These are phyloP conservation scores for Phytophthora sp. DNA, from an alignment of 352 stramenopile genomes.

Conservation along the genomic window DNA sequence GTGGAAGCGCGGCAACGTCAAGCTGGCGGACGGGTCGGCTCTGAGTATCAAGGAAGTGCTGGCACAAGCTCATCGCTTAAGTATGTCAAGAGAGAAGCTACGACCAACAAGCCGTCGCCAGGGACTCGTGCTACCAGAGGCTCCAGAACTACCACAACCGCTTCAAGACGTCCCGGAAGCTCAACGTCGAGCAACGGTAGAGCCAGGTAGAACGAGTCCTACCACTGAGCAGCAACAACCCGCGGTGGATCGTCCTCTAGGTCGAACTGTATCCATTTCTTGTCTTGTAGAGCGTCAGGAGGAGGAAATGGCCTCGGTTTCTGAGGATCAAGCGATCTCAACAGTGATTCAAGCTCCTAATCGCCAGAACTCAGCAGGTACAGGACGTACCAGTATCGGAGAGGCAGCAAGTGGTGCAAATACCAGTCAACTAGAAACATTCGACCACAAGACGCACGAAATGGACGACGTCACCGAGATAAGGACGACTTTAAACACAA, in stretches of 20 bases:
- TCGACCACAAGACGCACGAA: neutral
- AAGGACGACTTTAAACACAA: neutral
- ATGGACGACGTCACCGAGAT: neutral
- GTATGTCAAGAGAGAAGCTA: constrained; percentile 21
- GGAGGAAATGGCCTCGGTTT: neutral
- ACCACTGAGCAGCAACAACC: neutral
- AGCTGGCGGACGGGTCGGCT: constrained; percentile 5
- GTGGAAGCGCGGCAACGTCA: constrained; percentile 54
- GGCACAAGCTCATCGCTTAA: constrained; percentile 21
- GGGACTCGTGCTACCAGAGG: neutral
- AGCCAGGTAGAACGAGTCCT: neutral
- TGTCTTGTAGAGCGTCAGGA: neutral
- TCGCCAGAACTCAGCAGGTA: constrained; percentile 1
- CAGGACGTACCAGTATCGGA: neutral
- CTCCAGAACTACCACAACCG: neutral
- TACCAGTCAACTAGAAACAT: neutral
- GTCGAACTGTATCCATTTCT: neutral
- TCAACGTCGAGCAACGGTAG: neutral
- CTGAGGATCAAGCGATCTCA: neutral
- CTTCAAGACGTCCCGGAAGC: constrained; percentile 2
- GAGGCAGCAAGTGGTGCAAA: neutral
- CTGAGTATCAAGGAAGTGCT: constrained; percentile 39
- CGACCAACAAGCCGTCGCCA: constrained; percentile 8
- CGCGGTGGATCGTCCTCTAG: neutral
- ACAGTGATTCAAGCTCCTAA: constrained; percentile 4